Evolutionary conservation across 495 filamentous ascomycete genomes (phyloP), one percentile per base, ranked within the genome.

Genomic region (Tuber melanosporum): DNA sequence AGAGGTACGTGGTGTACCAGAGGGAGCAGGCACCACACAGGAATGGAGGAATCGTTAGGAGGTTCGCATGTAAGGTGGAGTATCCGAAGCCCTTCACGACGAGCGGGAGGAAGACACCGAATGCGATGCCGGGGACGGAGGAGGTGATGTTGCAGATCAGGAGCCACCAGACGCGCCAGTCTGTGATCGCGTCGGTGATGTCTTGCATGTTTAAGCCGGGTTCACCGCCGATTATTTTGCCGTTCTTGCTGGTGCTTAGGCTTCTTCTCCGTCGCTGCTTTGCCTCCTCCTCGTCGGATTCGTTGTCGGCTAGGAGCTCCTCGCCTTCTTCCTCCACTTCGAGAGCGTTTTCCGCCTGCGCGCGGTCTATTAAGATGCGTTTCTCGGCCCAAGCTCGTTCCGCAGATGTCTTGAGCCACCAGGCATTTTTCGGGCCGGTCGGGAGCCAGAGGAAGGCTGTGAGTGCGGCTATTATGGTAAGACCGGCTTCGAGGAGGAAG

Each of bases 1-100:
- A 86, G 72, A 84, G 86, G 71, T 83, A 84, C n/a, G 86, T 85
- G 75, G 89, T 83, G 17, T 84, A 73, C 78, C 85, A 86, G 12
- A 90, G 84, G 0, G 85, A 83, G 32, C 84, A 74, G 1, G 87
- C 87, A 72, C 88, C 88, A 76, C 84, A 85, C 26, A 89, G 76
- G 77, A 87, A 89, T 1, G 89, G 89, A 17, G 89, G 88, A 17
- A 87, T 87, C n/a, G 86, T 85, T 45, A 91, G 86, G 70, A 90
- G 85, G 74, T 89, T 90, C 15, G 88, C 86, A 0, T 83, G 83
- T 3, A 88, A 84, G 1, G 87, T 78, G 12, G 84, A 82, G 78
- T 83, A 85, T 9, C 85, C 85, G 74, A 88, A 85, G 1, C 85
- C 83, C 73, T 81, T 83, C 17, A 87, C 79, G 7, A 90, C 87